Conservation (phyloP, 331 rosid species). For the Erythrophleum ivorense region DNA sequence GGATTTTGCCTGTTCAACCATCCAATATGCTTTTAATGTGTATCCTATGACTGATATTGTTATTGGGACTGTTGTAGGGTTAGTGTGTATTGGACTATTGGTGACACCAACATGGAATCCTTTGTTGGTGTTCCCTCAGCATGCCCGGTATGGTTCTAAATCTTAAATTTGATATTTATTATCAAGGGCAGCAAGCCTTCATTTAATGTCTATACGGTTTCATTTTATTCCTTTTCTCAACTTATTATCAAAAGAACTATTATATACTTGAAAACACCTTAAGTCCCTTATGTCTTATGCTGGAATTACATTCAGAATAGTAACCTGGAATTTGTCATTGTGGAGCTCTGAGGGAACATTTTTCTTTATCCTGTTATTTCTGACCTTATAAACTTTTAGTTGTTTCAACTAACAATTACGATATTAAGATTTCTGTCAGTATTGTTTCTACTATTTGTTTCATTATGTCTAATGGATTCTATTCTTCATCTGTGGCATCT, state of each 20-base stretch:
- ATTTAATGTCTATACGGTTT: conserved; percentile 45
- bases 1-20: conserved; percentile 60
- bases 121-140: conserved; percentile 95
- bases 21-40: conserved; percentile 58
- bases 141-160: conserved; percentile 94
- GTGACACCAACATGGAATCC: conserved; percentile 88
- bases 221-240: neutral
- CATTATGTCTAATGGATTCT: neutral
- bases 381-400: neutral
- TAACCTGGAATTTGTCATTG: too few relatives aligned
- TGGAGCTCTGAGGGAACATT: neutral
- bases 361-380: neutral
- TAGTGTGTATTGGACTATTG: conserved; percentile 79
- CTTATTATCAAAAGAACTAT: too few relatives aligned
- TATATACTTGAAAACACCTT: too few relatives aligned
- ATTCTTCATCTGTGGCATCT: too few relatives aligned
- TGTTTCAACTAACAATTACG: neutral
- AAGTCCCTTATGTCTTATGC: too few relatives aligned
- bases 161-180: conserved; percentile 65
- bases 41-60: conserved; percentile 73
- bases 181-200: conserved; percentile 56
- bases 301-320: too few relatives aligned
- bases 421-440: neutral
- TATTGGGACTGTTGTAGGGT: conserved; percentile 92
- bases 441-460: conserved; percentile 5